Percentiles rank a stretch among this genome's conserved stretches.
Conservation (phyloP, 2,329 filamentous ascomycete species). For the Dryadomyces quercivorus region DNA sequence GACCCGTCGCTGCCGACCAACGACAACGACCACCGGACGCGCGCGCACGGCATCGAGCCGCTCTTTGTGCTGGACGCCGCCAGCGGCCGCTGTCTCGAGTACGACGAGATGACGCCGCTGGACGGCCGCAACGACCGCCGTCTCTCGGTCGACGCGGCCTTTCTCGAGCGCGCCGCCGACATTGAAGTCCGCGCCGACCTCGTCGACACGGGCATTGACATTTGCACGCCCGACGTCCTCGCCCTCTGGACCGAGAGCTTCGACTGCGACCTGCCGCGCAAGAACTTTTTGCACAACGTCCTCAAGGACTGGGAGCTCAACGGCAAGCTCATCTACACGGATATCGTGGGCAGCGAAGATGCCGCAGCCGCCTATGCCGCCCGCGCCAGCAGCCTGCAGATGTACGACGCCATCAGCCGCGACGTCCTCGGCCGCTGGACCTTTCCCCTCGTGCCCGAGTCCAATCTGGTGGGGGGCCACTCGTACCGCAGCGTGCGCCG, state of each 20-base stretch:
- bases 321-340: slow-evolving; percentile 89
- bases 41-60: slow-evolving; percentile 61
- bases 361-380: slow-evolving; percentile 55
- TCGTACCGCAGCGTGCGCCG: slow-evolving; percentile 60
- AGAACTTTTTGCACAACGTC: slow-evolving; percentile 70
- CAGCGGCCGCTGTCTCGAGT: slow-evolving; percentile 76
- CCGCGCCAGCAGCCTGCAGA: slow-evolving; percentile 70
- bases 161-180: slow-evolving; percentile 56
- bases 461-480: slow-evolving; percentile 68
- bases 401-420: slow-evolving; percentile 79
- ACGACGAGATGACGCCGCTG: slow-evolving; percentile 74
- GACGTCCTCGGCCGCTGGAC: slow-evolving; percentile 83
- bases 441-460: slow-evolving; percentile 80
- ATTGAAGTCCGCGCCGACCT: slow-evolving; percentile 78
- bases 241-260: slow-evolving; percentile 95
- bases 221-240: slow-evolving; percentile 90
- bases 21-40: slow-evolving; percentile 66
- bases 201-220: slow-evolving; percentile 90
- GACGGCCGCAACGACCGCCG: slow-evolving; percentile 43
- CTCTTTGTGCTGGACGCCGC: slow-evolving; percentile 77
- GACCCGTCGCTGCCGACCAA: slow-evolving; percentile 20
- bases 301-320: slow-evolving; percentile 96
- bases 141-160: slow-evolving; percentile 62
- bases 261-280: slow-evolving; percentile 65
- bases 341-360: slow-evolving; percentile 59